A percentile compares a stretch with the other conserved stretches of the same genome.
Evolutionary conservation across 345 rosid species (phyloP).

Genomic region (Corchorus capsularis): DNA sequence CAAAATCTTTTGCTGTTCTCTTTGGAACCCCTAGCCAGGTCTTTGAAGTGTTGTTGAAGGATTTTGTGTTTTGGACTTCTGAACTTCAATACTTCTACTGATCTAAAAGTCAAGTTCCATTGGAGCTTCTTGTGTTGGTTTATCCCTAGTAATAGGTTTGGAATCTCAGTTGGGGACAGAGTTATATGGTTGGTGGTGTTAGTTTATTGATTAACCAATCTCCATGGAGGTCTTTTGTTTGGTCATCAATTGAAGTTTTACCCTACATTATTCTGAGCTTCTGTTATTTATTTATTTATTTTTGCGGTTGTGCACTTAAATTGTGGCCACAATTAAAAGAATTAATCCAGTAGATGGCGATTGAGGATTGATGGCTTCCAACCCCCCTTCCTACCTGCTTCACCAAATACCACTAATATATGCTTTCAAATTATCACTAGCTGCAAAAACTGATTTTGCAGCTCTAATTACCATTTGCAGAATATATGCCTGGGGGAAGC

Average conservation of each 20-base stretch:
- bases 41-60: background rate
- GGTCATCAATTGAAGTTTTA: background rate
- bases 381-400: too few relatives aligned
- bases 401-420: too few relatives aligned
- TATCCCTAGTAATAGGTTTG: too few relatives aligned
- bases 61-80: background rate
- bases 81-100: background rate
- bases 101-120: background rate
- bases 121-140: too few relatives aligned
- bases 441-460: background rate
- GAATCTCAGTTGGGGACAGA: background rate
- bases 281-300: conserved; percentile 1
- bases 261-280: background rate
- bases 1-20: background rate
- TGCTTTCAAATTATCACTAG: background rate
- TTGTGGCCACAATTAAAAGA: background rate
- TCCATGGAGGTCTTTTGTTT: background rate
- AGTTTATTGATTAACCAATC: background rate
- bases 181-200: background rate
- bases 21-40: too few relatives aligned
- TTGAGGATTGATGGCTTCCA: background rate
- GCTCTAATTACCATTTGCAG: conserved; percentile 41
- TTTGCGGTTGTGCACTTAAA: conserved; percentile 4
- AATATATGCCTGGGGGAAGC: conserved; percentile 81
- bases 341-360: background rate